Conservation (phyloP, 2,329 filamentous ascomycete genomes). For the Elsinoe necatrix region DNA sequence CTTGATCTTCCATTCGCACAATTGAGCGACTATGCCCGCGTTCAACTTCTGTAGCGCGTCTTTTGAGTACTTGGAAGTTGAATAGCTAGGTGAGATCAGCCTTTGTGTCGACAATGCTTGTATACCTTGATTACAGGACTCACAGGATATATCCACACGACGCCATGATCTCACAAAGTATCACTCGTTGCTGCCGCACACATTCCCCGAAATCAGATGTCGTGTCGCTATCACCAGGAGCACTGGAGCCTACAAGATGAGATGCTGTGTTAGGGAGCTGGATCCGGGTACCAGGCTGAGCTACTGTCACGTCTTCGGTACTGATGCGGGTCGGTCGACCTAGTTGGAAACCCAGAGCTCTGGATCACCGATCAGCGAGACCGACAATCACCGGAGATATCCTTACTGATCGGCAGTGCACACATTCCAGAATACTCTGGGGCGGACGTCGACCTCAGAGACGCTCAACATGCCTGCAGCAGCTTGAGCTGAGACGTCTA, state of each 20-base stretch:
- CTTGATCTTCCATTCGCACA: constrained; percentile 2
- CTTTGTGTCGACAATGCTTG: too few relatives aligned
- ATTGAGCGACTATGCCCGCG: not conserved
- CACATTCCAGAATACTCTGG: too few relatives aligned
- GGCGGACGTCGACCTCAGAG: constrained; percentile 29
- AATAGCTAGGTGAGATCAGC: not conserved
- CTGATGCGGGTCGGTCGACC: constrained; percentile 37
- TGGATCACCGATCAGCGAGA: constrained; percentile 16
- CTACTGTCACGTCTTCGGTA: constrained; percentile 34
- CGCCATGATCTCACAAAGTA: not conserved
- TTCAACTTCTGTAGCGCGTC: constrained; percentile 3
- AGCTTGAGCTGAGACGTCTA: constrained; percentile 36
- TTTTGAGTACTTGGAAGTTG: not conserved
- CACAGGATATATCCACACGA: not conserved
- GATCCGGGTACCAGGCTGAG: constrained; percentile 25
- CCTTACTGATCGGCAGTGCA: too few relatives aligned
- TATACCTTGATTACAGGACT: too few relatives aligned
- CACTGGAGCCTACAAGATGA: too few relatives aligned
- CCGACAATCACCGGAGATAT: too few relatives aligned
- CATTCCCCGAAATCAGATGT: not conserved
- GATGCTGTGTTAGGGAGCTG: too few relatives aligned
- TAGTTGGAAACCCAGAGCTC: constrained; percentile 38
- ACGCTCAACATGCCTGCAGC: constrained; percentile 33
- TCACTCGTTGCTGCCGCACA: not conserved
- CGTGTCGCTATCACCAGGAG: not conserved